Conservation (phyloP, 768 basidiomycete genomes). For the Pilatotrama ljubarskyi region DNA sequence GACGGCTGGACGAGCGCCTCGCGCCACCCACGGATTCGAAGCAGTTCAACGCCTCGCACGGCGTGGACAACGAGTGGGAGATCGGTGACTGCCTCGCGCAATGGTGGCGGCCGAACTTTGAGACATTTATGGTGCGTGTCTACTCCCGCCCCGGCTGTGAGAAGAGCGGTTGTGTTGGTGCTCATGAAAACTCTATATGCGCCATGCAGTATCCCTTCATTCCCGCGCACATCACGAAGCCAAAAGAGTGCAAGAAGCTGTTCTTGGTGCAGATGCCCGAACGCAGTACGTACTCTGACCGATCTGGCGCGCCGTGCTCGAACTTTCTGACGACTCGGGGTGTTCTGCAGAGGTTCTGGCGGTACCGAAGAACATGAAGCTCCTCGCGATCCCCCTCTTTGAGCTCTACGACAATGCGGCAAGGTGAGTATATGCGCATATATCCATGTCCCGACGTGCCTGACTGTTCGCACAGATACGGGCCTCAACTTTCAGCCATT, state of each 20-base stretch:
- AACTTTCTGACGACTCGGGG: neutral
- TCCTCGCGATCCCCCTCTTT: constrained; percentile 93
- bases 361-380: constrained; percentile 98
- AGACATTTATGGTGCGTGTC: constrained; percentile 93
- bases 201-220: constrained; percentile 82
- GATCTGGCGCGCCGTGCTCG: neutral
- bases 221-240: constrained; percentile 94
- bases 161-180: neutral
- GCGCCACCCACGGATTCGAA: constrained; percentile 70
- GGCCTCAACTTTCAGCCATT: constrained; percentile 92
- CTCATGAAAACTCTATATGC: neutral
- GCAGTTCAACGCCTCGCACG: constrained; percentile 78
- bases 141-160: neutral
- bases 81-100: constrained; percentile 96
- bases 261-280: constrained; percentile 96
- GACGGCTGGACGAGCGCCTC: constrained; percentile 84
- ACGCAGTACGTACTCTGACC: constrained; percentile 59
- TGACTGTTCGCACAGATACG: constrained; percentile 53
- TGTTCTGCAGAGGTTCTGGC: constrained; percentile 77
- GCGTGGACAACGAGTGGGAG: constrained; percentile 90
- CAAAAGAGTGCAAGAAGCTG: constrained; percentile 97
- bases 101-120: constrained; percentile 99
- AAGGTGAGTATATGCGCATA: constrained; percentile 45
- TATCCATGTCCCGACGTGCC: neutral
- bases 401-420: constrained; percentile 98